These are phyloP conservation scores for Aspergillus thermomutatus DNA, from an alignment of 2,329 filamentous ascomycete species.

Conservation along the genomic window DNA sequence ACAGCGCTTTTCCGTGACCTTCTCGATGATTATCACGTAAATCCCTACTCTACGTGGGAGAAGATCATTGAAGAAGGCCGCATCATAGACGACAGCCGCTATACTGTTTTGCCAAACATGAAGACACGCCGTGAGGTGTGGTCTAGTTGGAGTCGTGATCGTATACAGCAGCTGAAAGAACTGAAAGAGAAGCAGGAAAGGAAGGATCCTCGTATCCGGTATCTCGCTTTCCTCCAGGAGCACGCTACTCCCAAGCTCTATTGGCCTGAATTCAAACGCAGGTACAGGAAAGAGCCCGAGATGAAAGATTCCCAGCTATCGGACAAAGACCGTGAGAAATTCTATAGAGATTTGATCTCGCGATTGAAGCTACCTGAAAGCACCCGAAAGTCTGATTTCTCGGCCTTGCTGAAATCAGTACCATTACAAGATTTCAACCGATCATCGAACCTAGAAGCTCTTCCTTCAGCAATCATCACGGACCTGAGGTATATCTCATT, in stretches of 20 bases:
- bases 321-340: constrained; percentile 49
- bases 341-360: constrained; percentile 46
- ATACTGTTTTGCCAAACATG: constrained; percentile 78
- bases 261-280: constrained; percentile 95
- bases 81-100: constrained; percentile 80
- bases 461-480: constrained; percentile 41
- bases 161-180: constrained; percentile 69
- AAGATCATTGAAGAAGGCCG: constrained; percentile 78
- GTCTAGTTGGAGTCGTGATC: constrained; percentile 76
- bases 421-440: constrained; percentile 39
- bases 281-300: constrained; percentile 74
- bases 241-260: constrained; percentile 88
- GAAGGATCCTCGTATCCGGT: constrained; percentile 77
- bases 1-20: constrained; percentile 78
- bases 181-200: constrained; percentile 72
- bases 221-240: constrained; percentile 74
- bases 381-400: constrained; percentile 45
- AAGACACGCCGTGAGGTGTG: constrained; percentile 77
- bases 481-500: constrained; percentile 46
- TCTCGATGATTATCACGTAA: constrained; percentile 76
- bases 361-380: constrained; percentile 46
- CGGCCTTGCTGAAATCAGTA: constrained; percentile 42
- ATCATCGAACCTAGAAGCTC: constrained; percentile 36
- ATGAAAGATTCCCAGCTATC: constrained; percentile 56
- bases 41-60: constrained; percentile 89